phyloP scores from a whole-genome alignment of 1,139 yeast species.

The Geotrichum citri-aurantii region DNA sequence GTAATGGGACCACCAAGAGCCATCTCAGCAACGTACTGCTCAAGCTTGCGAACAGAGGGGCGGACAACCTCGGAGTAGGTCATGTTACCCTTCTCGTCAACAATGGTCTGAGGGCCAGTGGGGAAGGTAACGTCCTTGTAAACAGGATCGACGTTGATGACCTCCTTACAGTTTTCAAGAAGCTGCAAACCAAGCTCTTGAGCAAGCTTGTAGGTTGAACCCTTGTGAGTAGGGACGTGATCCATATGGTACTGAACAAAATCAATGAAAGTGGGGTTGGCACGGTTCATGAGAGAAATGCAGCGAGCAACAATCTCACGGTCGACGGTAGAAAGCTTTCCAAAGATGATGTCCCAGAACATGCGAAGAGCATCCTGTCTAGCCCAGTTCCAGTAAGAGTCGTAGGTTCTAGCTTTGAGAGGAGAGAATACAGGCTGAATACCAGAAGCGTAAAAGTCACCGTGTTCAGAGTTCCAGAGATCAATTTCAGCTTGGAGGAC shows the following conservation, averaged over 20 bases:
- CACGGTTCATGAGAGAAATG: conserved; percentile 94
- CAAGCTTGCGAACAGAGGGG: conserved; percentile 87
- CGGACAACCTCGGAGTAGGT: conserved; percentile 79
- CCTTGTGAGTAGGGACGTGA: conserved; percentile 82
- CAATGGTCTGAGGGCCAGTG: conserved; percentile 88
- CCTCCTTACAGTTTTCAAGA: conserved; percentile 92
- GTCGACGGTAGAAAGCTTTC: conserved; percentile 81
- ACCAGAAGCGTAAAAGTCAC: conserved; percentile 90
- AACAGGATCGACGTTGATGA: conserved; percentile 74
- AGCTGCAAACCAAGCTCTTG: conserved; percentile 86
- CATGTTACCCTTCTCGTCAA: conserved; percentile 84
- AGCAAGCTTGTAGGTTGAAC: conserved; percentile 84
- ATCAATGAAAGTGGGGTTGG: conserved; percentile 87
- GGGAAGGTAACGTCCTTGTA: conserved; percentile 92
- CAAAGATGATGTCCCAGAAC: conserved; percentile 94
- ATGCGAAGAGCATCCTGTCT: conserved; percentile 92
- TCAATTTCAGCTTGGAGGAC: conserved; percentile 86
- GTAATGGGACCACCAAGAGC: conserved; percentile 91
- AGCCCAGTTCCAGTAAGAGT: conserved; percentile 99
- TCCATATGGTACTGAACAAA: conserved; percentile 97
- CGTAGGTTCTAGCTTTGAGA: conserved; percentile 91
- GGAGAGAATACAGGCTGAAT: conserved; percentile 85
- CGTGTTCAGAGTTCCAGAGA: conserved; percentile 89
- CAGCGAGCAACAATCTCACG: conserved; percentile 96
- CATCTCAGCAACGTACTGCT: conserved; percentile 94